Evolutionary conservation across 2,329 filamentous ascomycete species (phyloP).

Genomic region (Bipolaris zeicola): DNA sequence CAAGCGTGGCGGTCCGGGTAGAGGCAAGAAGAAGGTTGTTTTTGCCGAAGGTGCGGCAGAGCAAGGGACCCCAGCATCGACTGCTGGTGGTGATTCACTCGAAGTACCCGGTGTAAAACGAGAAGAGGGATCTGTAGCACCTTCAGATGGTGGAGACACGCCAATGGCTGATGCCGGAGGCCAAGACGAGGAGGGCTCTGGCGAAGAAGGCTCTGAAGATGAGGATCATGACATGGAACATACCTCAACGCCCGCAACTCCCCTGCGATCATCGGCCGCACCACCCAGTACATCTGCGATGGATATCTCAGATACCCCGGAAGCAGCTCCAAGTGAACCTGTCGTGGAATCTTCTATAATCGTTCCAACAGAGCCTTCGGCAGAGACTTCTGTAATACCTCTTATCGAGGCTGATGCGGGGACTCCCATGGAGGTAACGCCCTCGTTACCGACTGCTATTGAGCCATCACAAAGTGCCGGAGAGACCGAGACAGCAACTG

Average conservation of each 20-base stretch:
- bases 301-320: conserved; percentile 20
- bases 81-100: conserved; percentile 30
- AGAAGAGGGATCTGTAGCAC: conserved; percentile 50
- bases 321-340: not conserved
- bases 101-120: conserved; percentile 37
- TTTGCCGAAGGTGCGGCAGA: conserved; percentile 57
- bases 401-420: not conserved
- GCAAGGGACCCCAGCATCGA: conserved; percentile 35
- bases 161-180: conserved; percentile 54
- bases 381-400: not conserved
- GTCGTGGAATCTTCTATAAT: not conserved
- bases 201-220: conserved; percentile 52
- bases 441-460: conserved; percentile 7
- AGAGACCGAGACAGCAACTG: conserved; percentile 12
- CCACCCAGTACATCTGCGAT: conserved; percentile 13
- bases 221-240: conserved; percentile 56
- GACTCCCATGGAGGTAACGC: conserved; percentile 4
- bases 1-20: conserved; percentile 75
- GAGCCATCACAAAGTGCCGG: conserved; percentile 12
- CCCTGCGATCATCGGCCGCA: conserved; percentile 28
- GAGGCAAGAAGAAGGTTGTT: conserved; percentile 76
- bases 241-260: conserved; percentile 52
- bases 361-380: not conserved
- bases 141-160: conserved; percentile 45
- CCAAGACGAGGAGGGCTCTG: conserved; percentile 54